Base-by-base conservation (phyloP, 768 basidiomycete genomes). In the Daedaleopsis nitida region DNA sequence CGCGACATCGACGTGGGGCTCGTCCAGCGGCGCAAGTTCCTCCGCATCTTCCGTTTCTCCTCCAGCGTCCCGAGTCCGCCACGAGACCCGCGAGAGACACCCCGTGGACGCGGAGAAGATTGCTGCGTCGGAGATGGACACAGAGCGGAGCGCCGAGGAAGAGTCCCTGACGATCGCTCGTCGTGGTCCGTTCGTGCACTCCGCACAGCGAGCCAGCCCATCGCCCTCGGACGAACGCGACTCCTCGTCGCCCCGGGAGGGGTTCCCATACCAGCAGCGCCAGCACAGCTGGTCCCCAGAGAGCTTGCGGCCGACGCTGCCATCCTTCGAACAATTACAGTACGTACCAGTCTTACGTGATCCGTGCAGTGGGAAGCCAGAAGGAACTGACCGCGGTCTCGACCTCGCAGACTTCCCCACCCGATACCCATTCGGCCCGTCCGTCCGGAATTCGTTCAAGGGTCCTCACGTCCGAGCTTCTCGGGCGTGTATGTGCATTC, bases 391-490 rank as follows among this genome's bases (percentile, higher is more conserved):
- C 32, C n/a, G 16, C 8, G 17, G 21, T 32, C 44, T 45, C 17
- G 11, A 10, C 19, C 23, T 23, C 51, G 17, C 52, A 57, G 35
- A 24, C 55, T 13, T 19, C 52, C 35, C 14, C 27, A 21, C 16
- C 23, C 23, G 7, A 24, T 49, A 2, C 23, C 23, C 10, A 24
- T 49, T 14, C 47, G 47, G 17, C 55, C 60, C 11, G 44, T 50
- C 3, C 47, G 44, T 39, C 57, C 57, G 14, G 62, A 63, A 21
- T 58, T 55, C 49, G 17, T 63, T 39, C 52, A 63, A 35, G 57
- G 58, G 35, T 39, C 58, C 8, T 57, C 58, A 13, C 50, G 58
- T 14, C 47, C 50, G 13, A 45, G 47, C 34, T 52, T 56, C 57
- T 47, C 35, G 21, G 27, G 38, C 38, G 14, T 17, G 49, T 35